phyloP scores from a whole-genome alignment of 345 rosid species.

The Syzygium oleosum region DNA sequence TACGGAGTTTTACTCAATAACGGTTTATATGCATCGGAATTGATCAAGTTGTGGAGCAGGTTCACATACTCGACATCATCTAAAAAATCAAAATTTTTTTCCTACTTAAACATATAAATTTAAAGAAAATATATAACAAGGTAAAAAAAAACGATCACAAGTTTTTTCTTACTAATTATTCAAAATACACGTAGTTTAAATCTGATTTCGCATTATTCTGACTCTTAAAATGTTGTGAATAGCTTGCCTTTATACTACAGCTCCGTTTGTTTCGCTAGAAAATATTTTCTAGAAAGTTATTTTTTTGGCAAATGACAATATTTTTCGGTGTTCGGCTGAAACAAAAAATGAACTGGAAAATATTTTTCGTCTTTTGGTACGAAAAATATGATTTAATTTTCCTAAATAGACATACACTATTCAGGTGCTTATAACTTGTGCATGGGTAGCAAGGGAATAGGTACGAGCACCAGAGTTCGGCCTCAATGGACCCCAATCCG shows the following conservation, averaged over 20 bases:
- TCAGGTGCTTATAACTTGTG: no score
- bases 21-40: rapidly evolving
- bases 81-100: neutral
- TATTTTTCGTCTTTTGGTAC: no score
- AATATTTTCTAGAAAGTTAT: no score
- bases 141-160: rapidly evolving
- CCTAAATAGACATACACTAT: no score
- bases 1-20: neutral
- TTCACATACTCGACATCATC: no score
- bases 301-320: no score
- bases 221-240: neutral
- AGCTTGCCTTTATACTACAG: neutral
- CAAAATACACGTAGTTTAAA: neutral
- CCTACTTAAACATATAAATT: neutral
- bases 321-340: no score
- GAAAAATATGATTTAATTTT: no score
- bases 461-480: no score
- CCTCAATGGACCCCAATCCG: no score
- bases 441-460: no score
- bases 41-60: rapidly evolving
- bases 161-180: neutral
- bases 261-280: neutral
- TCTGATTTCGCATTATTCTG: rapidly evolving
- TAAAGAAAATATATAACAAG: neutral
- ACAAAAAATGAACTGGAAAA: no score